Evolutionary conservation across 257 asterid genomes (phyloP).

Genomic region (Buddleja alternifolia): DNA sequence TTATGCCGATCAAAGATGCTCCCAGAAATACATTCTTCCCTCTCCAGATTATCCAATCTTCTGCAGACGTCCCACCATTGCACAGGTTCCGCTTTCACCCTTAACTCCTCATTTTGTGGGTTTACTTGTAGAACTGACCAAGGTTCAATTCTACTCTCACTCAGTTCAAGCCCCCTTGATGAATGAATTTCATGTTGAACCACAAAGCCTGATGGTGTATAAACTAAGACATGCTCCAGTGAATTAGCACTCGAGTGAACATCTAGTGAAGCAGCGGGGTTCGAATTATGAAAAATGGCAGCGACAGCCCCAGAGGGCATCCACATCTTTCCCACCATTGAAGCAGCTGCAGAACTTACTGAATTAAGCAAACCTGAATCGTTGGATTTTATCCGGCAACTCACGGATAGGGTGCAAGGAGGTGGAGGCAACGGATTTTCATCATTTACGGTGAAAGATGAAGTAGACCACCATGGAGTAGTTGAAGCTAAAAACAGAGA

Average conservation of each 20-base stretch:
- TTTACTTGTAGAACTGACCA: slow-evolving; percentile 24
- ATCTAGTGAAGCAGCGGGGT: slow-evolving; percentile 21
- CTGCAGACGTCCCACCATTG: slow-evolving; percentile 57
- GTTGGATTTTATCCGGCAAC: slow-evolving; percentile 38
- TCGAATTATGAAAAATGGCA: slow-evolving; percentile 41
- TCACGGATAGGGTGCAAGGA: slow-evolving; percentile 37
- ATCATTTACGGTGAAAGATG: slow-evolving; percentile 33
- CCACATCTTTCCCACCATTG: slow-evolving; percentile 37
- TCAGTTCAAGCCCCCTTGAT: slow-evolving; percentile 29
- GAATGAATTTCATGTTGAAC: slow-evolving; percentile 44
- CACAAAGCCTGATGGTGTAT: slow-evolving; percentile 46
- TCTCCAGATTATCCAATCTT: slow-evolving; percentile 40
- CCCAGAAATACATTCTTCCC: slow-evolving; percentile 29
- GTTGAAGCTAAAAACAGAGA: slow-evolving; percentile 25
- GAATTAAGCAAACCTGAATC: slow-evolving; percentile 40
- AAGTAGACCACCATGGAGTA: slow-evolving; percentile 40
- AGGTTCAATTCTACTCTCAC: slow-evolving; percentile 25
- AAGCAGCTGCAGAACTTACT: slow-evolving; percentile 38
- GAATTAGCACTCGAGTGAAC: slow-evolving; percentile 12
- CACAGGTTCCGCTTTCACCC: slow-evolving; percentile 39
- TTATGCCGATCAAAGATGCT: slow-evolving; percentile 20
- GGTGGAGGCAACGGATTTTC: slow-evolving; percentile 32
- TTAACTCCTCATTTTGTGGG: slow-evolving; percentile 38
- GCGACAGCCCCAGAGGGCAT: slow-evolving; percentile 48
- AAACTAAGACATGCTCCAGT: slow-evolving; percentile 42